phyloP scores from a whole-genome alignment of 805 yeast species.

The Pichia cabralensis region DNA sequence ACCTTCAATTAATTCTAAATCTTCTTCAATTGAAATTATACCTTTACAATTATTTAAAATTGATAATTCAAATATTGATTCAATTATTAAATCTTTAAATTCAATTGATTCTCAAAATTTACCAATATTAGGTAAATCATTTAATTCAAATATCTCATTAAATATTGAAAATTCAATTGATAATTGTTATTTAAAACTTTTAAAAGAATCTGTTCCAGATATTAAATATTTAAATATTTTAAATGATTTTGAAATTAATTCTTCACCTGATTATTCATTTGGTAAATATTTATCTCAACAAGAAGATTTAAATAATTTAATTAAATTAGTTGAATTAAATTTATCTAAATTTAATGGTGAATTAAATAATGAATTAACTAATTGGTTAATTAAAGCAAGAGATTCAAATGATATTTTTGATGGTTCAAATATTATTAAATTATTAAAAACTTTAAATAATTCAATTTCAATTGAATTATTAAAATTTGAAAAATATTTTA shows the following conservation, averaged over 20 bases:
- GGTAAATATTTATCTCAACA: conserved; percentile 60
- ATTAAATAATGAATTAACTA: conserved; percentile 47
- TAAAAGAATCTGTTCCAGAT: conserved; percentile 42
- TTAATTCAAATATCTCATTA: conserved; percentile 17
- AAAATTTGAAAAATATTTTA: conserved; percentile 35
- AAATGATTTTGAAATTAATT: conserved; percentile 47
- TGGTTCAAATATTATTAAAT: conserved; percentile 22
- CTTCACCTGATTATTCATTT: conserved; percentile 78
- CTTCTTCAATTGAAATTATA: conserved; percentile 43
- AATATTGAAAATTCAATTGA: conserved; percentile 46
- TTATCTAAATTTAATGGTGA: conserved; percentile 35
- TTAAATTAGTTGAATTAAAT: conserved; percentile 36
- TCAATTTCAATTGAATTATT: conserved; percentile 36
- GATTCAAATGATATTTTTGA: conserved; percentile 25
- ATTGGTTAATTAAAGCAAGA: conserved; percentile 56
- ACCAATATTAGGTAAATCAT: conserved; percentile 50
- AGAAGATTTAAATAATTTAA: conserved; percentile 38
- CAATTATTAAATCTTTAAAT: conserved; percentile 37
- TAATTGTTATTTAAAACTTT: conserved; percentile 64
- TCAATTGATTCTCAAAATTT: conserved; percentile 39
- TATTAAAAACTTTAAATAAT: conserved; percentile 18
- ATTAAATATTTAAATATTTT: conserved; percentile 37
- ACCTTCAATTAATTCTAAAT: conserved; percentile 30
- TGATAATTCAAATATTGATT: conserved; percentile 29
- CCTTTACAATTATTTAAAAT: conserved; percentile 43